These are phyloP conservation scores for Fistulinella cinereoalba DNA, from an alignment of 1,284 basidiomycete genomes.

Conservation along the genomic window DNA sequence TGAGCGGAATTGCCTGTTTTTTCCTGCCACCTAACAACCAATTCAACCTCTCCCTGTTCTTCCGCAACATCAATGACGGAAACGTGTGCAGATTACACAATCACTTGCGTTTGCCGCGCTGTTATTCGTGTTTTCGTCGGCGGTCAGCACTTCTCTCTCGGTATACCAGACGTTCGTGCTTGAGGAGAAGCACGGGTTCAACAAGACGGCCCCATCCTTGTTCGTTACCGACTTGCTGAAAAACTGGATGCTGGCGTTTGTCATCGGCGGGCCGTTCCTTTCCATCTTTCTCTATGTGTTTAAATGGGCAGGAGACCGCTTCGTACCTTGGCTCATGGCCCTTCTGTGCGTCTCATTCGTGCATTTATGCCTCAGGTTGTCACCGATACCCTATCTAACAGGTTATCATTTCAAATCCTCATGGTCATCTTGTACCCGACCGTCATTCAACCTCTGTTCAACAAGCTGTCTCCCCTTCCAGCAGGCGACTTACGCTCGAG, in stretches of 20 bases:
- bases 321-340: conserved; percentile 86
- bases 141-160: conserved; percentile 71
- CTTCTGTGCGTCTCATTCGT: conserved; percentile 58
- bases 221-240: conserved; percentile 83
- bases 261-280: conserved; percentile 86
- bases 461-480: conserved; percentile 88
- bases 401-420: conserved; percentile 77
- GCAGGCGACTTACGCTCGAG: conserved; percentile 71
- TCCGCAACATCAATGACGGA: background rate
- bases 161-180: conserved; percentile 91
- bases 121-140: conserved; percentile 63
- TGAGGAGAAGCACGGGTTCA: conserved; percentile 95
- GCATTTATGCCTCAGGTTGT: background rate
- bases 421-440: conserved; percentile 87
- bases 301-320: conserved; percentile 87
- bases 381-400: conserved; percentile 28
- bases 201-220: conserved; percentile 81
- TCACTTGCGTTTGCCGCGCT: conserved; percentile 78
- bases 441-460: conserved; percentile 94
- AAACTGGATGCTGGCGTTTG: conserved; percentile 69
- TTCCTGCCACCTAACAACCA: background rate
- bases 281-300: conserved; percentile 87
- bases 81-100: conserved; percentile 62
- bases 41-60: no score
- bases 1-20: conserved; percentile 21